Percentiles rank a stretch among this genome's conserved stretches.
Evolutionary conservation across 2,329 filamentous ascomycete genomes (phyloP).

Genomic region (Fusarium camptoceras): DNA sequence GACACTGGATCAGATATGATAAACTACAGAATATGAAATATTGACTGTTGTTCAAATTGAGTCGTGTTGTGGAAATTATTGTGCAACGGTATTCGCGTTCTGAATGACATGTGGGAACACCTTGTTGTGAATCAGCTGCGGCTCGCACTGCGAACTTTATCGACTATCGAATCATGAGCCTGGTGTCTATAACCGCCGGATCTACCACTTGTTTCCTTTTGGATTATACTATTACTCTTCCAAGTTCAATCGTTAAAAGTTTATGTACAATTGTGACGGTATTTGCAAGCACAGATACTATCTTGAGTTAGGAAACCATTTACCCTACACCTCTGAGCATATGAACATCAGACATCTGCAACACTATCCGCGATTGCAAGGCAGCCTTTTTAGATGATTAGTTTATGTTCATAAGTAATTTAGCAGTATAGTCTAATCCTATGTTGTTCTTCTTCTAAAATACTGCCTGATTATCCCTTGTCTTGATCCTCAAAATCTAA

Average conservation of each 20-base stretch:
- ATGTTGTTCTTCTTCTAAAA: not conserved
- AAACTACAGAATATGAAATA: not conserved
- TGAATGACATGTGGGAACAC: not conserved
- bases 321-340: not conserved
- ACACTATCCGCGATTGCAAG: not conserved
- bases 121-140: too few relatives aligned
- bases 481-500: not conserved
- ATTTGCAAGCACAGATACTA: not conserved
- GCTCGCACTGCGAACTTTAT: not conserved
- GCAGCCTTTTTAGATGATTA: conserved; percentile 1
- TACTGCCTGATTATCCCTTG: conserved; percentile 18
- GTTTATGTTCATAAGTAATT: not conserved
- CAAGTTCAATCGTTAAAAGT: too few relatives aligned
- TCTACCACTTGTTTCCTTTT: too few relatives aligned
- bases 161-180: not conserved
- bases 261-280: not conserved
- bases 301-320: not conserved
- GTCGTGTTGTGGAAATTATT: not conserved
- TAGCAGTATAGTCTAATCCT: rapidly evolving
- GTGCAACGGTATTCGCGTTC: not conserved
- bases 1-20: not conserved
- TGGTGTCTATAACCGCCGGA: too few relatives aligned
- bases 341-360: not conserved
- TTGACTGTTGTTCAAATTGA: too few relatives aligned
- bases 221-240: too few relatives aligned